Evolutionary conservation across 331 rosid species (phyloP), one percentile per base, ranked within the genome.

Genomic region (Telfairia occidentalis): DNA sequence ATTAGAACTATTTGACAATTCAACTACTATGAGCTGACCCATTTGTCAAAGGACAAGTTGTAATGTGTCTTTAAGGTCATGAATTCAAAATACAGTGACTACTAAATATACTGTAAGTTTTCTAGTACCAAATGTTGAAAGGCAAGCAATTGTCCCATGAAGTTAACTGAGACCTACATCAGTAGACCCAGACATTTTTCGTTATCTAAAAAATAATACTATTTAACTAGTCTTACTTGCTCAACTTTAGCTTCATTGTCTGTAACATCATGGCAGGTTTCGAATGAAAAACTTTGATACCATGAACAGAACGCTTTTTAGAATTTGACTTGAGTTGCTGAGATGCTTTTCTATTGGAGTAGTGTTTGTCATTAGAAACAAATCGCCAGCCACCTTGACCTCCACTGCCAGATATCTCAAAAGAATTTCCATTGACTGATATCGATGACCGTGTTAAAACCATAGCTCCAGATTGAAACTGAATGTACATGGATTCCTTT

Each of bases 251-350:
- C 77, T 91, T 91, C 96, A 89, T 94, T 5, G 97, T 94, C 87
- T 94, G 97, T 74, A 94, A 81, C 79, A 86, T 94, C 87, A 91
- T 75, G 9, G 97, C 97, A 76, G 98, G 92, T 79, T 91, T 93
- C 45, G 98, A 91, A 81, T 94, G 98, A 74, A 87, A 89, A 81
- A 94, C 82, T 89, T 88, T 91, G 84, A 94, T 87, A 46, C 97
- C 98, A 72, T 89, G 97, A 76, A 87, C 89, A 3, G 91, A 85
- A 81, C 98, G 96, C 28, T 87, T 94, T 86, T 91, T 89, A n/a
- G 96, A 94, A 83, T 88, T 91, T 52, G 97, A 88, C 85, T 94
- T 94, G 76, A 91, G 85, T 73, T 91, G 97, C 85, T 94, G 98
- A 54, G 97, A 90, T 77, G 95, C 87, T 86, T 88, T 91, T 78